These are phyloP conservation scores for Termitomyces sp. DNA, from an alignment of 768 basidiomycete genomes.

Conservation along the genomic window DNA sequence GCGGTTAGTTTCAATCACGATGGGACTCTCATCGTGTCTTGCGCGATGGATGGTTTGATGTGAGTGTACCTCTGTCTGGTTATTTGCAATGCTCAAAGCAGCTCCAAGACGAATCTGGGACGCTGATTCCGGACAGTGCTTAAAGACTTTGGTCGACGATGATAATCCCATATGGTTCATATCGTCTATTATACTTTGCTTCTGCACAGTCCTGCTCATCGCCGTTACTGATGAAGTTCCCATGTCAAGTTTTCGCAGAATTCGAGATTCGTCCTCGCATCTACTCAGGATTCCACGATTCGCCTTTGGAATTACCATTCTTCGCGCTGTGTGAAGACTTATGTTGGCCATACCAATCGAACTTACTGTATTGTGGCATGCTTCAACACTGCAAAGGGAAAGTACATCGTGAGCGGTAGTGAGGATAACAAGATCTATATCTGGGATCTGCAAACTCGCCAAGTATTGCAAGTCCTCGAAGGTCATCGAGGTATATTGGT, in stretches of 20 bases:
- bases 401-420: conserved; percentile 81
- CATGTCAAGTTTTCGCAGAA: conserved; percentile 92
- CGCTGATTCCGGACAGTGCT: conserved; percentile 92
- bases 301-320: conserved; percentile 93
- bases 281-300: conserved; percentile 92
- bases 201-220: conserved; percentile 6
- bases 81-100: conserved; percentile 5
- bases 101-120: conserved; percentile 89
- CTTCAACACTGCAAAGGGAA: conserved; percentile 54
- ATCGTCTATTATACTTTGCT: not conserved
- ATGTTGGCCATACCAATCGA: conserved; percentile 80
- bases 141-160: conserved; percentile 95
- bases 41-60: conserved; percentile 97
- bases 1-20: conserved; percentile 92
- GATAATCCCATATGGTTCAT: conserved; percentile 87
- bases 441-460: conserved; percentile 84
- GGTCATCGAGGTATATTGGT: conserved; percentile 67
- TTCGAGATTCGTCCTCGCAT: conserved; percentile 81
- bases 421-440: conserved; percentile 87
- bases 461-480: conserved; percentile 68
- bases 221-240: conserved; percentile 42
- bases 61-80: conserved; percentile 40
- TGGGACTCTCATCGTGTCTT: conserved; percentile 90
- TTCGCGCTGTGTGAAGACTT: conserved; percentile 89
- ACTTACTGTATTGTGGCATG: conserved; percentile 76